Evolutionary conservation across 305 asterid genomes (phyloP).

Genomic region (Striga hermonthica): DNA sequence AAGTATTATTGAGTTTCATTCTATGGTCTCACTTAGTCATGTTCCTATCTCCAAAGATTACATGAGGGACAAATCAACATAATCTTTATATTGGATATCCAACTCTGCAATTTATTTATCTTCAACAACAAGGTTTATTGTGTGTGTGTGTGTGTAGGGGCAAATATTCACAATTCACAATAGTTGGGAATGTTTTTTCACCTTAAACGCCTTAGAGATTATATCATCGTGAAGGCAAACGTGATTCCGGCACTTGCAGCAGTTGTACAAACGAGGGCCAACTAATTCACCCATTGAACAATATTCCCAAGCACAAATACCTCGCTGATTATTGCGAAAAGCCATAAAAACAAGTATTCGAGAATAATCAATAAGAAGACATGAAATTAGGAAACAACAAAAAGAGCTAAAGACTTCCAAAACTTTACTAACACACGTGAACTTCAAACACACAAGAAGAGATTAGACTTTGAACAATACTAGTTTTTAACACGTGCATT

Average conservation of each 20-base stretch:
- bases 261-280: constrained; percentile 81
- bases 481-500: too few species aligned
- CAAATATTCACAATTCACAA: not conserved
- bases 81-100: too few species aligned
- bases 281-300: constrained; percentile 57
- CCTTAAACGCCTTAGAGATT: constrained; percentile 86
- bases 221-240: constrained; percentile 79
- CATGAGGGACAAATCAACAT: not conserved
- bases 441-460: too few species aligned
- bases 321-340: constrained; percentile 27
- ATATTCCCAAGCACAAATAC: constrained; percentile 21
- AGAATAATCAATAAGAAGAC: constrained; percentile 13
- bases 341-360: constrained; percentile 2
- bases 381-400: not conserved
- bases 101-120: too few species aligned
- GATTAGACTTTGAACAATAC: not conserved
- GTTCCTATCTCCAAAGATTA: constrained; percentile 1
- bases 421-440: too few species aligned
- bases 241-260: constrained; percentile 73
- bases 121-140: too few species aligned
- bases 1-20: too few species aligned
- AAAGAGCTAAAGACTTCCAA: not conserved
- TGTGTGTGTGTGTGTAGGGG: not conserved
- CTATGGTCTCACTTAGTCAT: not conserved
- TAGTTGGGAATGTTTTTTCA: constrained; percentile 20